Evolutionary conservation across 495 filamentous ascomycete genomes (phyloP), one percentile per base, ranked within the genome.

Genomic region (Neurospora tetraspora): DNA sequence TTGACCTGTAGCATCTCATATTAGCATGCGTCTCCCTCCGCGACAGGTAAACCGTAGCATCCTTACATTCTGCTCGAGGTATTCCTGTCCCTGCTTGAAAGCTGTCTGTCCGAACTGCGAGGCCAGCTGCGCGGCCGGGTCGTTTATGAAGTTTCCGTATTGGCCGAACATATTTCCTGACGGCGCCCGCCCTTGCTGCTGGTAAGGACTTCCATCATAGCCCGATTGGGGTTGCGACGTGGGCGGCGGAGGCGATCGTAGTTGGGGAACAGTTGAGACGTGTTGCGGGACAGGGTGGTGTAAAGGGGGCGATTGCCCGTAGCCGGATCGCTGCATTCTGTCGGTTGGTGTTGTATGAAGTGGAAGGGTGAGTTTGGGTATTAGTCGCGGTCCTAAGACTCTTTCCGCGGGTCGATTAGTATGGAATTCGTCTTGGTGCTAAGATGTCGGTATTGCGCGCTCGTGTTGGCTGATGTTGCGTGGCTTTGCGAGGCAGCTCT

Each of bases 251-350:
- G 96, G 96, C 71, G 96, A 98, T 84, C 97, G 91, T 82, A 99
- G 91, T 84, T 98, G 94, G n/a, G 96, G 96, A 69, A 99, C 96
- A 69, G 94, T 97, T 76, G 96, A 97, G 71, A 98, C 94, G 87
- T 98, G 96, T 79, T 98, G 96, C 65, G 96, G 96, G 65, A 98
- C 94, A 37, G 96, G 96, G 81, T 99, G 96, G 83, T 99, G 96
- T 74, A 99, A 91, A 53, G 96, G 96, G 78, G 96, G 96, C 75
- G 96, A 97, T 76, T 93, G 92, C 72, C 92, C 90, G 83, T 94
- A 97, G 68, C 88, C 86, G 74, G 88, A 84, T 79, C 94, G 91
- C 82, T 98, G 95, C 94, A 97, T 97, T 47, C 80, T 85, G 42
- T 39, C 69, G 43, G 34, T 43, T 20, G 43, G 36, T 39, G 61